These are phyloP conservation scores for Nosema bombycis DNA, from an alignment of 371 early-diverging fungal genomes.

Conservation along the genomic window DNA sequence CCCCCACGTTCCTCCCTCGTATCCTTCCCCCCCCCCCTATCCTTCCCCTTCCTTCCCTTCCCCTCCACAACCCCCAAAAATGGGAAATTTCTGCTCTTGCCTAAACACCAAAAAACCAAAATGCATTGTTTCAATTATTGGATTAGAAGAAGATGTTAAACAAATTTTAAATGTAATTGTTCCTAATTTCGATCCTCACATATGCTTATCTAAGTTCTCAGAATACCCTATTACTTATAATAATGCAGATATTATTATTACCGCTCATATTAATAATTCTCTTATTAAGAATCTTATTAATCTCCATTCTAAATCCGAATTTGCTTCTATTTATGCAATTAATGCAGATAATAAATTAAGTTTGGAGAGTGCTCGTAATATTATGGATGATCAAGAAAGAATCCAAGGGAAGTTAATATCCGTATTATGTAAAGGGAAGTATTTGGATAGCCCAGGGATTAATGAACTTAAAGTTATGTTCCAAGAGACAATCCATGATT, in stretches of 20 bases:
- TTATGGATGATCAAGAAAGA: conserved; percentile 18
- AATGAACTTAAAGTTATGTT: conserved; percentile 18
- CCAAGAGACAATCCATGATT: conserved; percentile 14
- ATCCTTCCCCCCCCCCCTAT: no score
- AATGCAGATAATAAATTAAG: conserved; percentile 26
- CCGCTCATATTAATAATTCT: conserved; percentile 22
- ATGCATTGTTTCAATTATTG: conserved; percentile 18
- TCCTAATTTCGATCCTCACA: neutral
- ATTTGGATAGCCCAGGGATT: conserved; percentile 16
- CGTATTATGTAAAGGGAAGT: conserved; percentile 24
- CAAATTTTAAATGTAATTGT: conserved; percentile 5
- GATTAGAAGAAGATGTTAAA: conserved; percentile 26
- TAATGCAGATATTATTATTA: conserved; percentile 23
- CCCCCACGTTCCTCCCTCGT: no score
- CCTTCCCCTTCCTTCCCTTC: no score
- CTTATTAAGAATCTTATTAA: conserved; percentile 19
- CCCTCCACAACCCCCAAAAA: neutral
- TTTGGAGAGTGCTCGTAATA: neutral
- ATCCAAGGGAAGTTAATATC: conserved; percentile 14
- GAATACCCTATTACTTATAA: conserved; percentile 8
- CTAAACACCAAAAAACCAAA: neutral
- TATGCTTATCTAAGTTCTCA: conserved; percentile 14
- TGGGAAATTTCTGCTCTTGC: conserved; percentile 28
- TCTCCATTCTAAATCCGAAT: conserved; percentile 14
- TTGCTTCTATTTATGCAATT: conserved; percentile 27